Evolutionary conservation across 495 filamentous ascomycete genomes (phyloP), one percentile per base, ranked within the genome.

Genomic region (Lepidopterella palustris): DNA sequence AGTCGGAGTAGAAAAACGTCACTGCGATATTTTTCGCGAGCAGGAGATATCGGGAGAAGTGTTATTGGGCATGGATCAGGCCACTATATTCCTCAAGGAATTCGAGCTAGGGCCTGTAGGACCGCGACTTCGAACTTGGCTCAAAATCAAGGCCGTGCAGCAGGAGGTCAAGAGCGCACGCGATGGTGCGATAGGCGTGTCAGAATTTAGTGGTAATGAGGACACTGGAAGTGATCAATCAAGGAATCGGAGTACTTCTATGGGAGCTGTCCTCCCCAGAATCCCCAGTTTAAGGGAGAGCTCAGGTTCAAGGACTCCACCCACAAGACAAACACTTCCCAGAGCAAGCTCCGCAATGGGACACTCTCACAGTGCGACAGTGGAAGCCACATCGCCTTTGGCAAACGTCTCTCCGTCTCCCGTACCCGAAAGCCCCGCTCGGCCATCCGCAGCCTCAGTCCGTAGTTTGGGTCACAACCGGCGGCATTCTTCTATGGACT

Each of bases 1-100:
- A 23, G 72, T 82, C 10, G 90, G 88, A 15, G 85, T 97, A 20
- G 91, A 97, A 64, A 78, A 82, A 42, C 82, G 80, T 53, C 92
- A 96, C 61, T 97, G 95, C 71, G 87, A 92, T 45, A 86, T 97
- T 9, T 99, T 99, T 66, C 80, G 87, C 63, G 91, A 97, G 64
- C 91, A 99, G 74, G 95, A 99, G 72, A 96, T 99, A 56, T 84
- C 87, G 11, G 95, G 95, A 32, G 90, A 97, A 61, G 90, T 97
- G 11, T 74, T 99, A 15, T 75, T 99, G 51, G 89, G 89, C 21
- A 95, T 99, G 92, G 87, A 95, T 61, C 95, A 97, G 71, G 84
- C 87, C 25, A 90, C 90, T 29, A 73, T 97, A 2, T 92, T 96
- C 70, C 83, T 97, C 74, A 96, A 96, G 72, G 92, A 93, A 54